phyloP scores from a whole-genome alignment of 2,329 filamentous ascomycete genomes.

The Sporothrix humicola region DNA sequence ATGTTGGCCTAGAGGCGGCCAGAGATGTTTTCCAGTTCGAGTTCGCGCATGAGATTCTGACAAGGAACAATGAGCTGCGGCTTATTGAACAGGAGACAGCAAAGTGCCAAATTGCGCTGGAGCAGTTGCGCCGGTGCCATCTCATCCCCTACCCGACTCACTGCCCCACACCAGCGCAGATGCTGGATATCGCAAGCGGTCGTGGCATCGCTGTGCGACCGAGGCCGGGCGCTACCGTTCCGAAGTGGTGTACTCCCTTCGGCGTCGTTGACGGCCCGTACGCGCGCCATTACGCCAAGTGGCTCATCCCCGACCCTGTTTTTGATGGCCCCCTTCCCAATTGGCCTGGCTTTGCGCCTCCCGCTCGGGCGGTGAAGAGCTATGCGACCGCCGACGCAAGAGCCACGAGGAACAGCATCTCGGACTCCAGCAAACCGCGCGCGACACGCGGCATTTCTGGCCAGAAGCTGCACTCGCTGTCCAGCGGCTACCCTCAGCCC shows the following conservation, averaged over 20 bases:
- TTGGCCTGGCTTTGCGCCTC: slow-evolving; percentile 51
- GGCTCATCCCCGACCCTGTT: slow-evolving; percentile 85
- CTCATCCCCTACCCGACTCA: slow-evolving; percentile 86
- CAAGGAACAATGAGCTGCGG: slow-evolving; percentile 93
- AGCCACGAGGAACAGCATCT: slow-evolving; percentile 76
- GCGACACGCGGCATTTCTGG: slow-evolving; percentile 57
- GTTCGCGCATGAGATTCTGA: slow-evolving; percentile 86
- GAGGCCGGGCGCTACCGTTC: slow-evolving; percentile 66
- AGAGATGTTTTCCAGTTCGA: slow-evolving; percentile 81
- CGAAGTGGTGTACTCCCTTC: slow-evolving; percentile 83
- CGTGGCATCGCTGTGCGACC: slow-evolving; percentile 72
- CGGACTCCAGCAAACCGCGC: slow-evolving; percentile 62
- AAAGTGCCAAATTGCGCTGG: slow-evolving; percentile 90
- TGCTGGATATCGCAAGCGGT: slow-evolving; percentile 74
- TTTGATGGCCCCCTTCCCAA: slow-evolving; percentile 74
- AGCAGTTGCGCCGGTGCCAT: slow-evolving; percentile 90
- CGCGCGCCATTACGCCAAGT: slow-evolving; percentile 90
- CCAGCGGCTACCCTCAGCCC: slow-evolving; percentile 71
- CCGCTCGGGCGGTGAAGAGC: slow-evolving; percentile 46
- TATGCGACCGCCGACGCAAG: slow-evolving; percentile 69
- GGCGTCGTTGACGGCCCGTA: slow-evolving; percentile 93
- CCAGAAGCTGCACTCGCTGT: slow-evolving; percentile 71
- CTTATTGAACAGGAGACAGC: slow-evolving; percentile 95
- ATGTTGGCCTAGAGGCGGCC: slow-evolving; percentile 56
- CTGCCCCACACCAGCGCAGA: slow-evolving; percentile 68